Percentiles rank a stretch among this genome's conserved stretches.
Conservation (phyloP, 805 yeast genomes). For the Ogataea paradorogensis region DNA sequence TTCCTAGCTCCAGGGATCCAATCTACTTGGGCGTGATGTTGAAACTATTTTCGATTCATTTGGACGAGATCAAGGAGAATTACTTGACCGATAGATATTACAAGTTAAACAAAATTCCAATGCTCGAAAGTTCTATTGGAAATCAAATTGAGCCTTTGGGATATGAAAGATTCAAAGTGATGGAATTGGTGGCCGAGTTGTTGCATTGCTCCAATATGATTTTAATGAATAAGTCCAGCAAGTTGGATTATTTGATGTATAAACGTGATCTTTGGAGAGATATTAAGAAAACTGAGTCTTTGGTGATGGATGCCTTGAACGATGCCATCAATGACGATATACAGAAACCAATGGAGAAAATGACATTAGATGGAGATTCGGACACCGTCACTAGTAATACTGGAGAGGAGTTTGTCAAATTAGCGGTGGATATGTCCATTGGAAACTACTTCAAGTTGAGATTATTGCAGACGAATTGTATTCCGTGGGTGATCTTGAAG, state of each 20-base stretch:
- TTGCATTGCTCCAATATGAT: slow-evolving; percentile 96
- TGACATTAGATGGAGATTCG: slow-evolving; percentile 27
- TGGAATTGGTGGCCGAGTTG: slow-evolving; percentile 90
- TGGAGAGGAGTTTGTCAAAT: slow-evolving; percentile 23
- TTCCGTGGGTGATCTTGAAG: slow-evolving; percentile 60
- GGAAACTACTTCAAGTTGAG: slow-evolving; percentile 86
- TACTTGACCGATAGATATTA: slow-evolving; percentile 32
- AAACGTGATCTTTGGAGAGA: slow-evolving; percentile 71
- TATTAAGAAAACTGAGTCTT: slow-evolving; percentile 42
- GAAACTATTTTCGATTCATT: slow-evolving; percentile 58
- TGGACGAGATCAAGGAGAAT: slow-evolving; percentile 30
- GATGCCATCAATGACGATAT: slow-evolving; percentile 29
- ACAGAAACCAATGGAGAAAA: slow-evolving; percentile 29
- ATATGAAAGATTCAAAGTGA: slow-evolving; percentile 81
- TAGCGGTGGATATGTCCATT: slow-evolving; percentile 37
- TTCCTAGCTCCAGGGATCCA: slow-evolving; percentile 89
- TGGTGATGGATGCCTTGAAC: slow-evolving; percentile 34
- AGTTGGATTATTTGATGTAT: slow-evolving; percentile 59
- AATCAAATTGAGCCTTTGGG: slow-evolving; percentile 68
- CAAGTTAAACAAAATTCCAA: slow-evolving; percentile 22
- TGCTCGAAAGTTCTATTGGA: slow-evolving; percentile 59
- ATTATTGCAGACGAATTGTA: slow-evolving; percentile 65
- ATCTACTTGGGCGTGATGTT: slow-evolving; percentile 86
- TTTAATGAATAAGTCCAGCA: slow-evolving; percentile 68
- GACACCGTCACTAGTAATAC: slow-evolving; percentile 1